Evolutionary conservation across 2,329 filamentous ascomycete species (phyloP), one percentile per base, ranked within the genome.

Genomic region (Fusarium euwallaceae): DNA sequence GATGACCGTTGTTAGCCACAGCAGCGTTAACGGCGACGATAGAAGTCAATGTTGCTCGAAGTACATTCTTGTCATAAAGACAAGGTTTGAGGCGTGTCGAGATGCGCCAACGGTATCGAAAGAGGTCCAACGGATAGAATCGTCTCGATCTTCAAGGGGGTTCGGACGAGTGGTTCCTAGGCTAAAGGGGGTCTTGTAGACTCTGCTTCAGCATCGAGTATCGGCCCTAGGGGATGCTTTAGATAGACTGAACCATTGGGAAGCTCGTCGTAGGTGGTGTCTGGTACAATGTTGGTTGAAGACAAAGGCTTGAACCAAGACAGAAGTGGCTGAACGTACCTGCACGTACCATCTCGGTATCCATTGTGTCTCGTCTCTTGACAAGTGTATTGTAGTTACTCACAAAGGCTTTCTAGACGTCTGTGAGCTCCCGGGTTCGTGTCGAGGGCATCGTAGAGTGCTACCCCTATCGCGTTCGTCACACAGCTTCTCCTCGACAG

Each of bases 391-490:
- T 22, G 22, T 71, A 32, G 37, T 29, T 5, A 53, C 76, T 12
- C 67, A 62, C 11, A 39, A 73, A 16, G 56, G 9, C 4, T 56
- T 78, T 22, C 22, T 78, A 3, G 43, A 70, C 24, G 43, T 68
- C 34, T 66, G 68, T 43, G 24, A 45, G 3, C 22, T 45, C 17
- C 41, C 29, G 12, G 60, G 64, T 3, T 24, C 63, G 7, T 61
- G 48, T 17, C 71, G 67, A 73, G 75, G 70, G 55, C 56, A 66
- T 2, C 66, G 74, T 3, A 69, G 66, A 2, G 73, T 70, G 14
- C 69, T 73, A 12, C 59, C 70, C n/a, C 56, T 73, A 12, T 71
- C 66, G 17, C 39, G 69, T 4, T 53, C 55, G 12, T 66, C 66
- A 8, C 65, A 67, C 45, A 66, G 51, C 10, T 76, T 76, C n/a